A percentile compares a stretch with the other conserved stretches of the same genome.
These are phyloP conservation scores for Trametes cubensis DNA, from an alignment of 768 basidiomycete species.

Conservation along the genomic window DNA sequence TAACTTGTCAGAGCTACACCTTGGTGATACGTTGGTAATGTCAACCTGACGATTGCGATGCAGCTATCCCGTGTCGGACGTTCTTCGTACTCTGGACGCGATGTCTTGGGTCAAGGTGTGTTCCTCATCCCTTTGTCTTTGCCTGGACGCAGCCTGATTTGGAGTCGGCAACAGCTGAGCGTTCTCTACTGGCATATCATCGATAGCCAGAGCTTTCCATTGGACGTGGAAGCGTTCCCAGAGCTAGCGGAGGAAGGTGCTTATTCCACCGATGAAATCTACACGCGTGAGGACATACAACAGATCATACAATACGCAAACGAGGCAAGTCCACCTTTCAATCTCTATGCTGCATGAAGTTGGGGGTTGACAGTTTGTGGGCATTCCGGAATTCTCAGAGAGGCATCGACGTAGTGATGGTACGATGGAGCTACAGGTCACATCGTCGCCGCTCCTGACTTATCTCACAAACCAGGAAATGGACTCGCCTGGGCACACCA, in stretches of 20 bases:
- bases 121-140: neutral
- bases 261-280: conserved; percentile 59
- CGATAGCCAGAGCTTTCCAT: conserved; percentile 82
- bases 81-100: conserved; percentile 50
- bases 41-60: neutral
- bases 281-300: conserved; percentile 57
- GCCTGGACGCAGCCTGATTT: neutral
- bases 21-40: neutral
- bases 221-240: conserved; percentile 61
- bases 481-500: conserved; percentile 84
- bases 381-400: conserved; percentile 43
- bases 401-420: conserved; percentile 72
- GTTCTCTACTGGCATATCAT: conserved; percentile 85
- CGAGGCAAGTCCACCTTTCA: conserved; percentile 63
- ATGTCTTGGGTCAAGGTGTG: conserved; percentile 55
- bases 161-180: conserved; percentile 51
- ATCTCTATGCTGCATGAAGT: no score
- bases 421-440: conserved; percentile 26
- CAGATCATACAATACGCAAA: conserved; percentile 70
- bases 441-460: neutral
- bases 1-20: conserved; percentile 55
- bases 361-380: neutral
- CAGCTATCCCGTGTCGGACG: conserved; percentile 43
- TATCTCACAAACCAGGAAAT: conserved; percentile 55
- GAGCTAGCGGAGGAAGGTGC: conserved; percentile 66